Conservation (phyloP, 2,329 filamentous ascomycete species). For the Trichoderma atroviride region DNA sequence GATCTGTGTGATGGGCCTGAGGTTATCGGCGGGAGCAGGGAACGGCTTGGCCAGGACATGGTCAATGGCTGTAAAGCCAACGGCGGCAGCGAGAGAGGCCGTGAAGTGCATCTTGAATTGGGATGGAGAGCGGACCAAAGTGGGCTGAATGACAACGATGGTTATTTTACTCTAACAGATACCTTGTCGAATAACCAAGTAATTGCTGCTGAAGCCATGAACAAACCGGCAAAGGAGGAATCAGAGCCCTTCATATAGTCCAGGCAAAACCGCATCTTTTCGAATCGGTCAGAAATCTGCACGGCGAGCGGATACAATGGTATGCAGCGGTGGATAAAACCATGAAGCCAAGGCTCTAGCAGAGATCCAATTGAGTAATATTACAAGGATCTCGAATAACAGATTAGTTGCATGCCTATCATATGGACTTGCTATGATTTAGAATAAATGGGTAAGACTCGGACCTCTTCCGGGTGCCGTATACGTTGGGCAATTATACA, state of each 20-base stretch:
- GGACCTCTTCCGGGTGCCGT: background rate
- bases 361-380: background rate
- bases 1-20: slow-evolving; percentile 50
- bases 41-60: slow-evolving; percentile 36
- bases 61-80: slow-evolving; percentile 37
- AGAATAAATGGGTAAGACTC: background rate
- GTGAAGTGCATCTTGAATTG: slow-evolving; percentile 39
- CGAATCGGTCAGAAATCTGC: background rate
- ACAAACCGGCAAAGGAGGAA: background rate
- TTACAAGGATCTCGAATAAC: background rate
- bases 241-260: background rate
- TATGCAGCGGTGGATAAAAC: background rate
- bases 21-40: slow-evolving; percentile 22
- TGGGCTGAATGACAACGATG: background rate
- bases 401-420: background rate
- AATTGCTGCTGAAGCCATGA: background rate
- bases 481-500: background rate
- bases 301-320: background rate
- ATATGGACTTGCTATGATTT: background rate
- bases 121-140: background rate
- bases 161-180: background rate
- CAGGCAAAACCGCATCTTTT: background rate
- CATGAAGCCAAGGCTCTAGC: background rate
- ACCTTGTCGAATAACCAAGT: background rate
- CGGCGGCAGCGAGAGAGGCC: slow-evolving; percentile 35